phyloP scores from a whole-genome alignment of 2,329 filamentous ascomycete genomes.

The Penicillium rolfsii region DNA sequence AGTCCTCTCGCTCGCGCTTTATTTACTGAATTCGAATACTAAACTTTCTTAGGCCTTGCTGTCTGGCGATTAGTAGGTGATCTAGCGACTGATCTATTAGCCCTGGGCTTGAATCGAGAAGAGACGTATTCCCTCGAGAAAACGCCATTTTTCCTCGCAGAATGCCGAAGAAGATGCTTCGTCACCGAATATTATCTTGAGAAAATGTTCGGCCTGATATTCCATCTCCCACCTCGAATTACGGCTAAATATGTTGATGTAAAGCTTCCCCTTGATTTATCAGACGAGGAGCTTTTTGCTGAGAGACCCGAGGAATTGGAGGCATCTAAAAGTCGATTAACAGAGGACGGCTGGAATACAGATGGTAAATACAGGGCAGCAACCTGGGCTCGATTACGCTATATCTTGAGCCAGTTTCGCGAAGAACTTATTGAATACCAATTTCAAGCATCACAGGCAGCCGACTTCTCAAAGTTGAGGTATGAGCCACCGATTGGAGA shows the following conservation, averaged over 20 bases:
- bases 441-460: constrained; percentile 12
- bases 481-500: neutral
- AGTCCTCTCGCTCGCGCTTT: neutral
- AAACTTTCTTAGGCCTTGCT: constrained; percentile 13
- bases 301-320: constrained; percentile 6
- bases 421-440: constrained; percentile 23
- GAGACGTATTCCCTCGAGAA: constrained; percentile 17
- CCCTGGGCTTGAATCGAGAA: constrained; percentile 23
- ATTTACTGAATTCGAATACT: neutral
- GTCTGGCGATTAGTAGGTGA: constrained; percentile 24
- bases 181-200: constrained; percentile 20
- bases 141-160: constrained; percentile 22
- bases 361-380: constrained; percentile 14
- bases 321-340: constrained; percentile 7
- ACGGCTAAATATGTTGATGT: constrained; percentile 18
- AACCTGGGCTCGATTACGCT: constrained; percentile 22
- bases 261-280: constrained; percentile 22
- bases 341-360: constrained; percentile 21
- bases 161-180: constrained; percentile 17
- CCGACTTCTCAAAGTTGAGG: constrained; percentile 17
- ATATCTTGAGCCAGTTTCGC: constrained; percentile 20
- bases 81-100: constrained; percentile 22
- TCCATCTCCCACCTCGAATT: constrained; percentile 23
- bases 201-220: constrained; percentile 21
- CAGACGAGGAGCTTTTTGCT: constrained; percentile 16